Evolutionary conservation across 169 alveolate genomes (phyloP), one percentile per base, ranked within the genome.

Genomic region (Plasmodium relictum): DNA sequence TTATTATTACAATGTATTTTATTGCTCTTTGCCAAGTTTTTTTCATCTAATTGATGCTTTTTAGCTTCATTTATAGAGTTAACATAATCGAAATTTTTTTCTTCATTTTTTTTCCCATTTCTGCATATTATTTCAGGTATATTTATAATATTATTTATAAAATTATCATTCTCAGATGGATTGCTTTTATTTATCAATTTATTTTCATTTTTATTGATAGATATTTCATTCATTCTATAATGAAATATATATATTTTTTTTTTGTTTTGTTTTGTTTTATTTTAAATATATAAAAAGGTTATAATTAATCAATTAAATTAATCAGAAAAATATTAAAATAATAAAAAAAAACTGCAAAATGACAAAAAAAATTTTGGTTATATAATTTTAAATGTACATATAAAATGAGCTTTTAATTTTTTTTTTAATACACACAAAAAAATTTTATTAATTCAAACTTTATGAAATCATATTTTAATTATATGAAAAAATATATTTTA

Each of bases 201-300:
- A 26, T 45, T 74, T 42, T 62, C 88, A 74, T 74, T 74, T 74
- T 74, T 63, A 44, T 37, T 42, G 54, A 61, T 61, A 63, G 41
- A 74, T 52, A 58, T 24, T 74, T 48, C 74, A 70, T 62, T 62
- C 88, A 74, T 74, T 58, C 74, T 74, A 74, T 74, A 24, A 54
- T 54, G 63, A 24, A 54, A 74, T 61, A 26, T 62, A 22, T 18
- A 37, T 45, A 42, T 50, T 20, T 74, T 37, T 42, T 62, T 45
- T 26, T 68, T 52, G 41, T 44, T 31, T 63, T 62, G 41, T 73
- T 18, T 20, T 52, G 26, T 58, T 10, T 20, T 52, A 8, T 54
- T 54, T 73, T 45, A 45, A 71, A 50, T 41, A 59, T 31, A 59
- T 39, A 7, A 56, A 4, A 14, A 56, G 18, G 24, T 65, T 24